Conservation (phyloP, 768 basidiomycete species). For the Termitomyces heimii region DNA sequence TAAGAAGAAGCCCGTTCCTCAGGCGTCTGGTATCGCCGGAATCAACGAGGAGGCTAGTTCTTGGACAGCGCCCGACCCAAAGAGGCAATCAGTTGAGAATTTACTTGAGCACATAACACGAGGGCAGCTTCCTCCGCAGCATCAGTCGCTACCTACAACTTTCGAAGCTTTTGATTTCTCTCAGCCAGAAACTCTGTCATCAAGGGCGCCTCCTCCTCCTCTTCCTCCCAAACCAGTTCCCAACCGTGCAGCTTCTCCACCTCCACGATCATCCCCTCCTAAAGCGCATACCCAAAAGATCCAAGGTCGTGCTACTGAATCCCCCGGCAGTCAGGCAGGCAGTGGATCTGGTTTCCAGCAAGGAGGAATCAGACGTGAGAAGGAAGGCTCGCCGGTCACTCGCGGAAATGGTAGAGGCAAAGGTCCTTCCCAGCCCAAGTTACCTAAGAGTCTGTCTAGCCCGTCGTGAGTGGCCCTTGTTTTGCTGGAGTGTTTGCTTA, state of each 20-base stretch:
- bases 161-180: slow-evolving; percentile 48
- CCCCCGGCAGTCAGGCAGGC: slow-evolving; percentile 40
- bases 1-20: slow-evolving; percentile 70
- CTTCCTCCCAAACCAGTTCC: slow-evolving; percentile 54
- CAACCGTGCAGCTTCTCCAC: slow-evolving; percentile 47
- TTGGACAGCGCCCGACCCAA: slow-evolving; percentile 60
- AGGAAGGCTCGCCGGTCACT: slow-evolving; percentile 67
- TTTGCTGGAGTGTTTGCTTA: neutral
- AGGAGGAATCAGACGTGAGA: slow-evolving; percentile 44
- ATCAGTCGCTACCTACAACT: slow-evolving; percentile 29
- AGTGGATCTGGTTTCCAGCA: slow-evolving; percentile 14
- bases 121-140: slow-evolving; percentile 29
- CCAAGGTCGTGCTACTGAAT: slow-evolving; percentile 45
- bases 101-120: slow-evolving; percentile 69
- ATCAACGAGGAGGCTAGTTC: slow-evolving; percentile 49
- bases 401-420: slow-evolving; percentile 36
- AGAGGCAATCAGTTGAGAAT: slow-evolving; percentile 81
- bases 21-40: slow-evolving; percentile 33
- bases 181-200: slow-evolving; percentile 34
- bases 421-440: slow-evolving; percentile 35
- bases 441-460: slow-evolving; percentile 44
- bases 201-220: slow-evolving; percentile 52
- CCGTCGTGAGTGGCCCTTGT: slow-evolving; percentile 40
- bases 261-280: slow-evolving; percentile 57
- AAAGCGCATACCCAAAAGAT: slow-evolving; percentile 48